Evolutionary conservation across 176 grass and related monocot genomes (phyloP).

Genomic region (Elymus sibiricus): DNA sequence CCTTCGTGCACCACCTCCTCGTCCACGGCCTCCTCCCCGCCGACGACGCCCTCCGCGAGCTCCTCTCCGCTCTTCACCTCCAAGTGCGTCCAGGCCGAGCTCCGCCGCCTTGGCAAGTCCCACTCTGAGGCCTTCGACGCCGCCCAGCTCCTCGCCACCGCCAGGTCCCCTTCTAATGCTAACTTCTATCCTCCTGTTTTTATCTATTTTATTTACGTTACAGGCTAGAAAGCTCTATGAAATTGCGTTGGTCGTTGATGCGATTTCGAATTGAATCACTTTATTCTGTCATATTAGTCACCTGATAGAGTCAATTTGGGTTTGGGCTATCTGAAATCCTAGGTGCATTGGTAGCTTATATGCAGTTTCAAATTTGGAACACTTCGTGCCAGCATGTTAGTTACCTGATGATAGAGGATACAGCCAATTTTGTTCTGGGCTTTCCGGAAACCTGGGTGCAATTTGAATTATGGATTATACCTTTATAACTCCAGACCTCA

Average conservation of each 20-base stretch:
- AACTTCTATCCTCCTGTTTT: too few species aligned
- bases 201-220: too few species aligned
- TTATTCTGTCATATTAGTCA: background rate
- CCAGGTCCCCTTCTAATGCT: constrained; percentile 36
- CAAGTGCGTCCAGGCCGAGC: constrained; percentile 70
- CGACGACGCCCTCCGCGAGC: constrained; percentile 47
- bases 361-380: too few species aligned
- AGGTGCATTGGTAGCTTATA: background rate
- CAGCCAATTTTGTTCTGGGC: too few species aligned
- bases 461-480: too few species aligned
- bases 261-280: background rate
- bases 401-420: too few species aligned
- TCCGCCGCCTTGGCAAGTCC: constrained; percentile 63
- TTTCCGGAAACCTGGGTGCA: too few species aligned
- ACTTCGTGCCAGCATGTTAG: too few species aligned
- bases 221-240: constrained; percentile 34
- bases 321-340: background rate
- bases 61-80: constrained; percentile 81
- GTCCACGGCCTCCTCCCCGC: constrained; percentile 46
- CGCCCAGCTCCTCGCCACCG: constrained; percentile 51
- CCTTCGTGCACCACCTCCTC: constrained; percentile 73
- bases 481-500: too few species aligned
- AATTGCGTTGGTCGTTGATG: background rate
- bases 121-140: constrained; percentile 40
- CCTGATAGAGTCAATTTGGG: background rate